Evolutionary conservation across 768 basidiomycete genomes (phyloP), one percentile per base, ranked within the genome.

Genomic region (Lactarius hatsudake): DNA sequence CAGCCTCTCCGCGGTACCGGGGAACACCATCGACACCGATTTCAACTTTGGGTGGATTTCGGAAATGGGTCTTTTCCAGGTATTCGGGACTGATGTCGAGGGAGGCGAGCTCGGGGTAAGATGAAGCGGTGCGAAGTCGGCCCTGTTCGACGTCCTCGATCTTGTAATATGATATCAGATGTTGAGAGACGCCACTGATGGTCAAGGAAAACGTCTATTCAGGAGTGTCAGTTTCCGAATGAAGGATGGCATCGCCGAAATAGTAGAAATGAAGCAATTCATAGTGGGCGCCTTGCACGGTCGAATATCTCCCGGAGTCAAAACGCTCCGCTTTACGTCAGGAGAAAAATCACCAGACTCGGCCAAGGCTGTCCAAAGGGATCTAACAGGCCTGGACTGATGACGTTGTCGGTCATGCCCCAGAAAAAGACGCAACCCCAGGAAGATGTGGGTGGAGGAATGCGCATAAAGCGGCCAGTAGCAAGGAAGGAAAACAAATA

Each of bases 161-260:
- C 72, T 88, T 89, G 81, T 97, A 98, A 80, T 98, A 98, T 5
- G 94, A 95, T 60, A 98, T 92, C 63, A 97, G 84, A 76, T 97
- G 96, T 73, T 97, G 94, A 1, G 93, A 84, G 42, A 90, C 90
- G 30, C 92, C 93, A 63, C 83, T 83, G 66, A 95, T 93, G 26
- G 88, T 88, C 64, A 97, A 80, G 13, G 95, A 96, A 76, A 97
- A 95, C 10, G 95, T 96, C 94, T 96, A 75, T 34, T 63, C 30
- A 23, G 56, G 26, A 32, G 9, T 8, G 62, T 70, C 60, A 62
- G 57, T 68, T 38, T 68, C 67, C 34, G 59, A 59, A 51, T 63
- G 36, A 60, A 48, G 32, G 17, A 55, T 36, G 42, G 43, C 42
- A 32, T 43, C 48, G 36, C 54, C 36, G 60, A 62, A 43, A 51